Base-by-base conservation (phyloP, 768 basidiomycete genomes). In the Boletus fagicola region DNA sequence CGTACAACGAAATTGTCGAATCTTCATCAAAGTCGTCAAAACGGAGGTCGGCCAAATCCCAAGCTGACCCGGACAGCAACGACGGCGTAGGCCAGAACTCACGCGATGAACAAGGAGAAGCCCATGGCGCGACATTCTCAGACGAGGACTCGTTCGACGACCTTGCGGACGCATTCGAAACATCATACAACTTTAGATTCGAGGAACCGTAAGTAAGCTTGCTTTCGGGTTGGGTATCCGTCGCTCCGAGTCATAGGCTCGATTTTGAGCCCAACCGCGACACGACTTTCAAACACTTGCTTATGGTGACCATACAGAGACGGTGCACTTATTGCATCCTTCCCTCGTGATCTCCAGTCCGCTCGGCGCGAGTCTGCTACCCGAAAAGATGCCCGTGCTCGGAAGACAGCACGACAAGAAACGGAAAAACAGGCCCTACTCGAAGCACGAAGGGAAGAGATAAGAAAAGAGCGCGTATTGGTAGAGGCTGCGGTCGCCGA, bases 161-260 rank as follows among this genome's bases (percentile, higher is more conserved):
- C 44, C 85, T 91, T 60, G 90, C 86, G 6, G 95, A 97, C 30
- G 83, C 84, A 44, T 99, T 98, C 62, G 97, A 99, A 75, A 85
- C 84, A n/a, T 90, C 90, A 16, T 99, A 98, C 75, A 98, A 98
- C 72, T 97, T 97, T 76, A 86, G 97, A 52, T 99, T 93, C 70
- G 96, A 99, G 72, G 96, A 99, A 73, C 90, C 92, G 84, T 93
- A 66, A 65, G 93, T 85, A 18, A 8, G 28, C 35, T 62, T 18
- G 1, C n/a, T 39, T 20, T 53, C 11, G 22, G 24, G 1, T 53
- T 22, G 12, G 11, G 28, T 16, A 30, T 31, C 12, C 26, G n/a
- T 15, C 28, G 9, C 22, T 39, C 10, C n/a, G 40, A 48, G 12
- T 13, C 40, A 28, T 9, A 12, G 11, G 18, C n/a, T 39, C 36